Evolutionary conservation across 2,329 filamentous ascomycete species (phyloP).

Genomic region (Blastomyces emzantsi): DNA sequence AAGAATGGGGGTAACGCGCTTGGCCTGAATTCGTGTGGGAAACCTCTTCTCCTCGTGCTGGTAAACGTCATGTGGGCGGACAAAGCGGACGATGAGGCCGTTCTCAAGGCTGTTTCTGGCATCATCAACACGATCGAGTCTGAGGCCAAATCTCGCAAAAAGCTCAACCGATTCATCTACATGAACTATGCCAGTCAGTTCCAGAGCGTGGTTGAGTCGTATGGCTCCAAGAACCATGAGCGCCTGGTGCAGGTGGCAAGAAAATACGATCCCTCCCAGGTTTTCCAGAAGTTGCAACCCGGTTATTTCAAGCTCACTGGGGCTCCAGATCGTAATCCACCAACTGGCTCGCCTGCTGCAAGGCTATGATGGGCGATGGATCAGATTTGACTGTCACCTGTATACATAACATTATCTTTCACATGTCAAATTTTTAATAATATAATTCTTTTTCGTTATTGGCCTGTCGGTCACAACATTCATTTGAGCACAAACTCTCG

Average conservation of each 20-base stretch:
- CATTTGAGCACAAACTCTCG: background rate
- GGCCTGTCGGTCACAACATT: background rate
- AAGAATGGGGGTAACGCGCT: slow-evolving; percentile 30
- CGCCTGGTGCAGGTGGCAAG: slow-evolving; percentile 26
- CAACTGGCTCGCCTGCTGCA: background rate
- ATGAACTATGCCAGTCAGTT: slow-evolving; percentile 42
- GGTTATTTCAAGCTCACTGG: slow-evolving; percentile 35
- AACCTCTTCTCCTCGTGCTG: slow-evolving; percentile 24
- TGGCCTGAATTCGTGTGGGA: slow-evolving; percentile 22
- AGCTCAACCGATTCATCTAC: slow-evolving; percentile 33
- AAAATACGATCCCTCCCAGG: slow-evolving; percentile 32
- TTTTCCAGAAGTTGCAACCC: slow-evolving; percentile 34
- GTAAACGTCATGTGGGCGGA: slow-evolving; percentile 26
- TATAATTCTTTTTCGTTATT: background rate
- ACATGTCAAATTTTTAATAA: background rate
- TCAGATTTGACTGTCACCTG: background rate
- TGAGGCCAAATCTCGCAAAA: slow-evolving; percentile 22
- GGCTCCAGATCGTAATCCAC: slow-evolving; percentile 6
- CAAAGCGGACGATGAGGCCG: slow-evolving; percentile 24
- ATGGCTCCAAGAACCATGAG: slow-evolving; percentile 31
- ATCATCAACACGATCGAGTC: slow-evolving; percentile 24
- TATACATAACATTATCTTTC: slow-evolving; percentile 3
- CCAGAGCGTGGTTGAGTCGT: slow-evolving; percentile 37
- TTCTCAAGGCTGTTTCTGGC: slow-evolving; percentile 21
- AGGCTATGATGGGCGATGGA: background rate